phyloP scores from a whole-genome alignment of 805 yeast species.

The Cyberlindnera maclurae region DNA sequence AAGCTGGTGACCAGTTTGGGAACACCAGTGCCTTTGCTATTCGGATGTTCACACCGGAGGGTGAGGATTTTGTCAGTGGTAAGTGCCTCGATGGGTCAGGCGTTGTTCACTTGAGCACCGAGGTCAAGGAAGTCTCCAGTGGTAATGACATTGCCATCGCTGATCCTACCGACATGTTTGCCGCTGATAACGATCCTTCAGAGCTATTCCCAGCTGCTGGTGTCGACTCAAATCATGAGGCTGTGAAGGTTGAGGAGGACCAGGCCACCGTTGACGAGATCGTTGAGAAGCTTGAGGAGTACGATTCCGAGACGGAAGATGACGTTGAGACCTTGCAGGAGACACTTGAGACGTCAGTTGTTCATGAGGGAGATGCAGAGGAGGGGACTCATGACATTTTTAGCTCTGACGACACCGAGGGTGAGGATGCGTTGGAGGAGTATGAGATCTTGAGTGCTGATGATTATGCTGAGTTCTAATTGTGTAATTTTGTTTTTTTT shows the following conservation, averaged over 20 bases:
- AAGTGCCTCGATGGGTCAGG: conserved; percentile 1
- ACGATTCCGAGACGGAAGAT: neutral
- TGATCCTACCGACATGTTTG: neutral
- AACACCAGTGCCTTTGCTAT: neutral
- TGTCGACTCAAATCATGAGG: no score
- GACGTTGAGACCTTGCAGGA: neutral
- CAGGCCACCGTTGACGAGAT: no score
- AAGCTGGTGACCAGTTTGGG: neutral
- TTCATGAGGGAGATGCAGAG: no score
- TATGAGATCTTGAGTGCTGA: conserved; percentile 6
- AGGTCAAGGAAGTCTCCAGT: no score
- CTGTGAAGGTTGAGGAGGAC: no score
- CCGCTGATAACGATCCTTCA: neutral
- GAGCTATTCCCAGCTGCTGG: neutral
- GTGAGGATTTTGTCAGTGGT: neutral
- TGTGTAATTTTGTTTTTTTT: neutral
- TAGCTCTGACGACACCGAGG: conserved; percentile 1
- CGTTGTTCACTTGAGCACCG: neutral
- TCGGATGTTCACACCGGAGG: conserved; percentile 1
- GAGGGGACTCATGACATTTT: neutral
- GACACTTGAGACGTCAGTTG: neutral
- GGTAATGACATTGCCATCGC: no score
- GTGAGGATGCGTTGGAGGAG: conserved; percentile 2
- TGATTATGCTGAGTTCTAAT: neutral
- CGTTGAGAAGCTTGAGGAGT: no score